Evolutionary conservation across 495 filamentous ascomycete genomes (phyloP), one percentile per base, ranked within the genome.

Genomic region (Xylaria grammica): DNA sequence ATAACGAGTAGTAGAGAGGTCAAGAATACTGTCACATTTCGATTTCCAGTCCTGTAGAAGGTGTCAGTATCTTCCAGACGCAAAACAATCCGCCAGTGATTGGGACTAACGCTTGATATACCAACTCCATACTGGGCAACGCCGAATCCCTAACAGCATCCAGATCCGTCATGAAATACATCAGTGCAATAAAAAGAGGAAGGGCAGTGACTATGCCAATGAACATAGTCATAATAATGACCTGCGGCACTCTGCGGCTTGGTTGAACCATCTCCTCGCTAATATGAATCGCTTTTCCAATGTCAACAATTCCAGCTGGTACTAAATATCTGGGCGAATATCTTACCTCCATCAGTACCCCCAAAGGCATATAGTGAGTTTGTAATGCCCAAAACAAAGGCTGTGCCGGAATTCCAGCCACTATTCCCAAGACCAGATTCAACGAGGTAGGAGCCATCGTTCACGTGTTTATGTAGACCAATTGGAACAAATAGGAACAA

Each of bases 121-220:
- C 22, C 13, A 49, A 27, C 22, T 49, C 46, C 46, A 49, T 27
- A 15, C 46, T 49, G 0, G 46, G 46, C 24, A 49, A 27, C 10
- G 11, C 22, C 11, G 46, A 63, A 4, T 46, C 55, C 49, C 49
- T 74, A 7, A 79, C 67, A n/a, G 72, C 62, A 38, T 74, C 64
- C 20, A 77, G 65, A 44, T 80, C 76, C 4, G 46, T 63, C 7
- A 72, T 66, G 30, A 65, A 69, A 30, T 77, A 69, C 72, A 82
- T 73, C 9, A 77, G 59, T 0, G 68, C 72, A 22, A 77, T 57
- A 9, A 74, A 66, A n/a, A 76, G 59, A 4, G 78, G 68, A 11
- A 81, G 62, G 0, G 67, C 65, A 0, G 77, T 79, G 1, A 67
- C 6, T 22, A 80, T 62, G 26, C 78, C 74, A 20, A 81, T 79